phyloP scores from a whole-genome alignment of 2,329 filamentous ascomycete species.

The Dactylonectria estremocensis region DNA sequence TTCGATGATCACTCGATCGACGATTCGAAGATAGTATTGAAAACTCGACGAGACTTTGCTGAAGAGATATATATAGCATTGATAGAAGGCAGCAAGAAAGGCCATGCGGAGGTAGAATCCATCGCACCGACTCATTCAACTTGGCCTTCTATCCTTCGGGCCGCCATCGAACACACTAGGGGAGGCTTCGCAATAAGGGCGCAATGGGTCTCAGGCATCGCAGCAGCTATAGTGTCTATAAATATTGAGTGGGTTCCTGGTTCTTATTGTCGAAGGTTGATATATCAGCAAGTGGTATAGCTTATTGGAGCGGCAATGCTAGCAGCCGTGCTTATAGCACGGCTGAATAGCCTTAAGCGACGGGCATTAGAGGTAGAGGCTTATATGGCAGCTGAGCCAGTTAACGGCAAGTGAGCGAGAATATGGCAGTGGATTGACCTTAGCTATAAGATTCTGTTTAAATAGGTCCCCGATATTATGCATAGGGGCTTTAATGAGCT shows the following conservation, averaged over 20 bases:
- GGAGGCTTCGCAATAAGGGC: neutral
- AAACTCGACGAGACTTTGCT: constrained; percentile 12
- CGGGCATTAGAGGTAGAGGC: constrained; percentile 9
- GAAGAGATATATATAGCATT: constrained; percentile 6
- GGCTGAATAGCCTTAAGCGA: constrained; percentile 6
- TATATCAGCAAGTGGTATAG: neutral
- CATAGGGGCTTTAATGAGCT: neutral
- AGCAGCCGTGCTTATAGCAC: neutral
- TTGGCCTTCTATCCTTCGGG: constrained; percentile 8
- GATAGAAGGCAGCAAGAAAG: neutral
- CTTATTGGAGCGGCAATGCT: neutral
- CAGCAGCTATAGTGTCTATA: neutral
- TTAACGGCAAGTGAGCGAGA: neutral
- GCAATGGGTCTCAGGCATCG: constrained; percentile 11
- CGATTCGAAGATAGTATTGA: constrained; percentile 6
- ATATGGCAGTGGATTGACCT: constrained; percentile 7
- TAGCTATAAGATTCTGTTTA: constrained; percentile 4
- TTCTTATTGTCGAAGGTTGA: constrained; percentile 4
- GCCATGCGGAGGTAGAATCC: neutral
- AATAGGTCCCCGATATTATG: neutral
- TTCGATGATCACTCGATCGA: constrained; percentile 5
- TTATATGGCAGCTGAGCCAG: neutral
- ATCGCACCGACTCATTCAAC: constrained; percentile 7
- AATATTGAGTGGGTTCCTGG: constrained; percentile 13
- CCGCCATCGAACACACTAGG: constrained; percentile 9